Base-by-base conservation (phyloP, 352 stramenopile genomes). In the Phytophthora gonapodyides region DNA sequence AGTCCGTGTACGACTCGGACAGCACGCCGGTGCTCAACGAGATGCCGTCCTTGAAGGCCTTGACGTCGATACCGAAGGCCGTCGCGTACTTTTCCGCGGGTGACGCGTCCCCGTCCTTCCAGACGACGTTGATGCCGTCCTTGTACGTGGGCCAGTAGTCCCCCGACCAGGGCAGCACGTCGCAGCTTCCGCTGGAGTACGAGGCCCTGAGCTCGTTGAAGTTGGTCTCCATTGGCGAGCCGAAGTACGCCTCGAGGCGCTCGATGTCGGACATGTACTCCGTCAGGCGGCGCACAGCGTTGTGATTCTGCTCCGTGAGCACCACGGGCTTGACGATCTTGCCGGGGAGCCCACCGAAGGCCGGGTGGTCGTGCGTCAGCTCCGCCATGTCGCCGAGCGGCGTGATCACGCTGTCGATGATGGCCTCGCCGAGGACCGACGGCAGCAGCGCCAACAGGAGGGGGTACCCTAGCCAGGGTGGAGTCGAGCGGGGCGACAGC, bases 61-160 rank as follows among this genome's bases (percentile, higher is more conserved):
- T 27, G n/a, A 75, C 50, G 46, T 78, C 24, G n/a, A 82, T 19
- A 0, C 43, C 62, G 41, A 80, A 86, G 2, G 74, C 76, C 8
- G 54, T 56, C 4, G 76, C 76, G 51, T 86, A 86, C 42, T 86
- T 86, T 41, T 64, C 61, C 1, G 74, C 58, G 0, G 76, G 51
- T 21, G 73, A 78, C 8, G 53, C 12, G 7, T 76, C 61, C 7
- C 57, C 52, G 21, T 57, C 36, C 41, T 67, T 67, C 61, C 61
- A 68, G 19, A 55, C 46, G 40, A 33, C 41, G 74, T 89, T 89
- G 64, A 89, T 87, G 31, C 80, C 75, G 72, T 89, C 80, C 11
- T 66, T 60, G 69, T 85, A 88, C 45, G 67, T 67, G 16, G 80
- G 73, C 76, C 78, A 89, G 66, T 87, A 87, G 69, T 75, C 74